Evolutionary conservation across 352 stramenopile genomes (phyloP).

Genomic region (Globisporangium nodosum): DNA sequence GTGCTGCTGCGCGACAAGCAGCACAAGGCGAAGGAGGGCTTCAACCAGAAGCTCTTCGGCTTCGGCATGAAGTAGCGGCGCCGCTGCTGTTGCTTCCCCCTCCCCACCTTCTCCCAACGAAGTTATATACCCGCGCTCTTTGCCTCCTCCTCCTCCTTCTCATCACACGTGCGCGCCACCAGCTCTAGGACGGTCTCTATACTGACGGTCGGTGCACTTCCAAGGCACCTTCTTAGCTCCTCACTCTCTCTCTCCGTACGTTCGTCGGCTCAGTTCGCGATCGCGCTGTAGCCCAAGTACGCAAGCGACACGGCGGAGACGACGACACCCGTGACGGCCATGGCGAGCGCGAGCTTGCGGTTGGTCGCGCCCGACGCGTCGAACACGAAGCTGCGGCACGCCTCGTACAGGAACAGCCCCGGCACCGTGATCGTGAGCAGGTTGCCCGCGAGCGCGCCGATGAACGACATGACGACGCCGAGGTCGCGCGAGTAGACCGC

Average conservation of each 20-base stretch:
- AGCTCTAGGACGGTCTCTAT: neutral
- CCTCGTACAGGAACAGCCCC: constrained; percentile 71
- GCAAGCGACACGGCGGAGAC: constrained; percentile 63
- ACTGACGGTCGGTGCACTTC: neutral
- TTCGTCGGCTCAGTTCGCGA: constrained; percentile 19
- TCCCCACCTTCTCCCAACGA: neutral
- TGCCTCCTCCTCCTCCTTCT: neutral
- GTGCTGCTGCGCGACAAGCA: constrained; percentile 71
- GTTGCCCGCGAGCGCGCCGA: constrained; percentile 67
- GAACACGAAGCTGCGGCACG: constrained; percentile 49
- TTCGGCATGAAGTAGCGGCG: constrained; percentile 50
- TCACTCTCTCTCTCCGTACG: neutral
- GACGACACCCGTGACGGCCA: constrained; percentile 40
- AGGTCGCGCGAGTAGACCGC: constrained; percentile 58
- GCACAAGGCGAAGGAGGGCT: constrained; percentile 62
- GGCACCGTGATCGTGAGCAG: constrained; percentile 66
- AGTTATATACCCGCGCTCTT: neutral
- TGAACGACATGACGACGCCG: constrained; percentile 70
- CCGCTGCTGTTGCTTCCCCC: neutral
- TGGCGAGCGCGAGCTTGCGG: constrained; percentile 38
- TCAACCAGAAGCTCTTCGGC: constrained; percentile 77
- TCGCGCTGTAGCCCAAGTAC: constrained; percentile 59
- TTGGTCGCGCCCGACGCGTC: constrained; percentile 37
- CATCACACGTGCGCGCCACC: too few species aligned
- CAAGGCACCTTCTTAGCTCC: neutral